These are phyloP conservation scores for Aureobasidium sp. DNA, from an alignment of 2,329 filamentous ascomycete genomes.

Conservation along the genomic window DNA sequence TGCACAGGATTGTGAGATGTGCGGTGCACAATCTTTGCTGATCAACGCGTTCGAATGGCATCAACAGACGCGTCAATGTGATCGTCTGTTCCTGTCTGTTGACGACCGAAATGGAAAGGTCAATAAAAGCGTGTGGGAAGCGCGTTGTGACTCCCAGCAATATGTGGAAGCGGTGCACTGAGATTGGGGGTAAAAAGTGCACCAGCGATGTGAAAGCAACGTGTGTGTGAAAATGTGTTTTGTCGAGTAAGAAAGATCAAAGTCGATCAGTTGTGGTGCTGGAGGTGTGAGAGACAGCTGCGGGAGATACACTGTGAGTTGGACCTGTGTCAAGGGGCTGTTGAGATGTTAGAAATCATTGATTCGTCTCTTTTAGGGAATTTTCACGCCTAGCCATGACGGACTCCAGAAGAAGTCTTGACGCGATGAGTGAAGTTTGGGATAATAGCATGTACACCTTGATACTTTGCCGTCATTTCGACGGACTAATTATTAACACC, in stretches of 20 bases:
- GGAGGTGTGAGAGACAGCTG: too few species aligned
- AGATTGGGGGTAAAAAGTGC: background rate
- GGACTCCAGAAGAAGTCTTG: background rate
- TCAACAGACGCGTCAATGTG: background rate
- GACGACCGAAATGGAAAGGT: background rate
- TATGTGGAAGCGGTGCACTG: background rate
- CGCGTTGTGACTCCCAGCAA: background rate
- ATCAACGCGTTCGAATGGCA: background rate
- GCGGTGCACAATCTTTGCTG: background rate
- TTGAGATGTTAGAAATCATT: too few species aligned
- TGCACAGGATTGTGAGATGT: background rate
- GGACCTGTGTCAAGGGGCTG: background rate
- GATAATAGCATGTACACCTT: background rate
- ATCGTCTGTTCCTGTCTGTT: background rate
- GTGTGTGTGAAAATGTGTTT: background rate
- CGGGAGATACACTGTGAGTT: background rate
- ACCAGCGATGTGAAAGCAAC: background rate
- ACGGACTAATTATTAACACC: background rate
- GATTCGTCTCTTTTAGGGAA: background rate
- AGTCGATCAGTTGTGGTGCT: background rate
- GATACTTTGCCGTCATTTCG: background rate
- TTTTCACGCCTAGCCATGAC: background rate
- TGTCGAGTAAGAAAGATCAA: background rate
- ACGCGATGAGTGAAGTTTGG: background rate
- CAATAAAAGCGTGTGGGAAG: background rate